Percentiles rank a stretch among this genome's conserved stretches.
Evolutionary conservation across 176 grass and related monocot genomes (phyloP).

Genomic region (Oryza meyeriana): DNA sequence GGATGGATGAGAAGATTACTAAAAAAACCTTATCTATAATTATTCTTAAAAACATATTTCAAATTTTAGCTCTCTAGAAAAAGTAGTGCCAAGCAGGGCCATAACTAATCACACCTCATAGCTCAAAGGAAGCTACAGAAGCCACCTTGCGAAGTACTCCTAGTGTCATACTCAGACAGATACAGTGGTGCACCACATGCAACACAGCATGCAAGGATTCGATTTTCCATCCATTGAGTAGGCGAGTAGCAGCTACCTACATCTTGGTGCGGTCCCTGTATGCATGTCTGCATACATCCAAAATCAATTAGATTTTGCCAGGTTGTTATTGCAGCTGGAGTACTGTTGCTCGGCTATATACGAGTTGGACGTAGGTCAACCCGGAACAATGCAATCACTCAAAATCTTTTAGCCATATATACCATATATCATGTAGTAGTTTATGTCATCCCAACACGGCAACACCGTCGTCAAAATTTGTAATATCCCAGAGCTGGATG

Average conservation of each 20-base stretch:
- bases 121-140: background rate
- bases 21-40: no score
- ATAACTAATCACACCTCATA: background rate
- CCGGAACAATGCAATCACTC: background rate
- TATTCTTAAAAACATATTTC: background rate
- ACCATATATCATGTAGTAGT: no score
- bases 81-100: no score
- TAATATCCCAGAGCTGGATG: no score
- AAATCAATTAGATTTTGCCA: background rate
- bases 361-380: background rate
- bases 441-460: no score
- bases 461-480: no score
- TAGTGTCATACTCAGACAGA: background rate
- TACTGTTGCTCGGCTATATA: background rate
- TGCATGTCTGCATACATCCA: background rate
- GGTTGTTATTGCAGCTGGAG: background rate
- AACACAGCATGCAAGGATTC: background rate
- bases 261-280: background rate
- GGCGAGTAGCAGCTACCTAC: background rate
- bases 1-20: no score
- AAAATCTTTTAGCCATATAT: background rate
- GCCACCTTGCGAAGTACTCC: background rate
- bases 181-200: background rate
- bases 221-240: background rate
- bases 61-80: no score